A percentile compares a stretch with the other conserved stretches of the same genome.
phyloP scores from a whole-genome alignment of 495 filamentous ascomycete species.

The Xanthoparmelia taractica region DNA sequence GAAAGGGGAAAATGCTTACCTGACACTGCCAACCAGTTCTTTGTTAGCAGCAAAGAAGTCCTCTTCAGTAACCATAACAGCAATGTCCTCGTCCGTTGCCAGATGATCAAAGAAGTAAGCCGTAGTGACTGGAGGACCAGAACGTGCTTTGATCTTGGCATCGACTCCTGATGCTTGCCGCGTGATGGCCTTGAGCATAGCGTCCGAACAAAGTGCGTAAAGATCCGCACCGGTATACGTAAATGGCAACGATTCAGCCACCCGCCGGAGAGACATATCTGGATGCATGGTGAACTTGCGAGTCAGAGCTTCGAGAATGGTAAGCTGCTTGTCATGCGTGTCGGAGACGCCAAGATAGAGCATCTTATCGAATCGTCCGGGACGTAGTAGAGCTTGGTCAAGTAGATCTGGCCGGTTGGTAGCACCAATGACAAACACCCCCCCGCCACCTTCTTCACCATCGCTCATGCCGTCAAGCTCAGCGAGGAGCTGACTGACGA shows the following conservation, averaged over 20 bases:
- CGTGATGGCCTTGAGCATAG: conserved; percentile 97
- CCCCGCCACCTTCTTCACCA: conserved; percentile 72
- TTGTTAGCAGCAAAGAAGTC: conserved; percentile 74
- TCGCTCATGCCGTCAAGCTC: conserved; percentile 97
- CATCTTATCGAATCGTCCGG: conserved; percentile 98
- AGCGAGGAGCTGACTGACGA: conserved; percentile 89
- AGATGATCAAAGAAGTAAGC: conserved; percentile 94
- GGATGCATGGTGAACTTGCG: conserved; percentile 84
- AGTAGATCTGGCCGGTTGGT: conserved; percentile 93
- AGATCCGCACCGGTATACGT: conserved; percentile 97
- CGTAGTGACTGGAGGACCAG: conserved; percentile 58
- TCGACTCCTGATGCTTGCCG: conserved; percentile 80
- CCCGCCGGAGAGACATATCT: conserved; percentile 59
- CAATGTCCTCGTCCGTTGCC: conserved; percentile 71
- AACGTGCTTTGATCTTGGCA: conserved; percentile 59
- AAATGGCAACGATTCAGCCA: conserved; percentile 77
- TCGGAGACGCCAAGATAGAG: conserved; percentile 92
- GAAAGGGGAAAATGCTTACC: conserved; percentile 35
- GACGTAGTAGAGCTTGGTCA: conserved; percentile 82
- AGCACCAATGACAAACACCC: conserved; percentile 95
- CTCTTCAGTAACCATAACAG: conserved; percentile 76
- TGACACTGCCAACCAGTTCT: conserved; percentile 87
- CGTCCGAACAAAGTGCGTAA: conserved; percentile 92
- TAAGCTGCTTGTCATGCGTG: conserved; percentile 93
- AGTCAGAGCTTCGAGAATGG: conserved; percentile 87